These are phyloP conservation scores for Cytospora piceicola DNA, from an alignment of 2,329 filamentous ascomycete species.

Conservation along the genomic window DNA sequence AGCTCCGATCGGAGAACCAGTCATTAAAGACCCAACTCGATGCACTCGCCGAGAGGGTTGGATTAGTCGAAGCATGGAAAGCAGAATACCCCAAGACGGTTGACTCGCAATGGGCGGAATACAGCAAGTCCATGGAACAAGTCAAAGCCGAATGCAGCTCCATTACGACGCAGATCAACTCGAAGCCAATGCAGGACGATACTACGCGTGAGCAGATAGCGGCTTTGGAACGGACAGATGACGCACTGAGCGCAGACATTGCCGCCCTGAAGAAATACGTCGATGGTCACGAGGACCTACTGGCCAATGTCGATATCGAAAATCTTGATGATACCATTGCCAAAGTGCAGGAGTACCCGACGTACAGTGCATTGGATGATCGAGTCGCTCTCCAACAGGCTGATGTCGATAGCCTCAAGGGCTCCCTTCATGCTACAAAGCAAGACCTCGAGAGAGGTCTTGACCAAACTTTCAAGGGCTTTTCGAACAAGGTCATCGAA, in stretches of 20 bases:
- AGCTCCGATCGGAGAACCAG: constrained; percentile 12
- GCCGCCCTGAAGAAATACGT: constrained; percentile 5
- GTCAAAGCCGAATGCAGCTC: constrained; percentile 2
- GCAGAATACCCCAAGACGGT: neutral
- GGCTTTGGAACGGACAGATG: neutral
- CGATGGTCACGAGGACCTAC: constrained; percentile 1
- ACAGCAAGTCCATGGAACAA: constrained; percentile 2
- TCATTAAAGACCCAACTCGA: constrained; percentile 8
- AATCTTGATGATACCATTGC: constrained; percentile 6
- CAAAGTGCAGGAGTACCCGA: constrained; percentile 12
- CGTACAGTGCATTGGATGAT: constrained; percentile 13
- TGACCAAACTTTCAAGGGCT: constrained; percentile 6
- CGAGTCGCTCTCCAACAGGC: constrained; percentile 3
- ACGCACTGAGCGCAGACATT: constrained; percentile 4
- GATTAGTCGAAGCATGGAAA: neutral
- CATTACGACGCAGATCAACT: constrained; percentile 1
- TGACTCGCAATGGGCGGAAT: neutral
- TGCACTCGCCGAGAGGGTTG: neutral
- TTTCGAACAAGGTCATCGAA: constrained; percentile 11
- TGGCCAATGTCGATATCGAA: constrained; percentile 20
- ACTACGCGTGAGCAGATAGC: constrained; percentile 1
- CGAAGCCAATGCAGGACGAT: neutral
- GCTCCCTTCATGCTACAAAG: neutral
- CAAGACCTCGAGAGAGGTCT: neutral
- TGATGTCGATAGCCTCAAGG: constrained; percentile 5